phyloP scores from a whole-genome alignment of 768 basidiomycete species.

The Gymnopilus dilepis region DNA sequence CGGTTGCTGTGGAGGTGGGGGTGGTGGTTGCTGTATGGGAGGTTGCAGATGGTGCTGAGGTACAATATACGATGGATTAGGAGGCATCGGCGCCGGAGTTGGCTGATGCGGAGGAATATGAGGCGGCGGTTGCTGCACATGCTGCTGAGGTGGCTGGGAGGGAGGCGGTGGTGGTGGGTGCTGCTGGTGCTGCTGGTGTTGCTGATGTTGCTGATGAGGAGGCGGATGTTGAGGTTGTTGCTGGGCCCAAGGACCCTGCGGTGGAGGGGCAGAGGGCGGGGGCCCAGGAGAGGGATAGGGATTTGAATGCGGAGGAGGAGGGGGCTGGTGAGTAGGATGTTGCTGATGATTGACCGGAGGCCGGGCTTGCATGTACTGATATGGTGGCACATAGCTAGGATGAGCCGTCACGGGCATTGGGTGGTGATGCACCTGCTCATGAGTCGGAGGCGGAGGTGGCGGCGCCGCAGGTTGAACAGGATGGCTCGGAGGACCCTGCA shows the following conservation, averaged over 20 bases:
- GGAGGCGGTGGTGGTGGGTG: neutral
- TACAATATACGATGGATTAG: conserved; percentile 23
- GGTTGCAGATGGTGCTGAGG: conserved; percentile 34
- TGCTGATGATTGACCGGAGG: conserved; percentile 37
- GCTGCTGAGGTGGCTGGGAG: conserved; percentile 23
- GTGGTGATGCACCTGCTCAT: conserved; percentile 49
- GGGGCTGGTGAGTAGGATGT: conserved; percentile 38
- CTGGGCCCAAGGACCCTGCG: conserved; percentile 45
- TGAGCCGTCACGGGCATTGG: conserved; percentile 42
- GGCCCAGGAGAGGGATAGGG: conserved; percentile 52
- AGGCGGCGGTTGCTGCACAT: conserved; percentile 26
- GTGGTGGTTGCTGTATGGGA: conserved; percentile 32
- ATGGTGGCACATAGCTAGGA: conserved; percentile 36
- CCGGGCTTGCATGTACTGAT: conserved; percentile 37
- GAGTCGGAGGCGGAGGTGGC: conserved; percentile 37
- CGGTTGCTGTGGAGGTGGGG: conserved; percentile 26
- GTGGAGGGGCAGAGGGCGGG: conserved; percentile 44
- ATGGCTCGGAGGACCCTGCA: conserved; percentile 31
- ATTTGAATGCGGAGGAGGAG: conserved; percentile 43
- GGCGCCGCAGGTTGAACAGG: conserved; percentile 31
- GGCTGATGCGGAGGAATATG: conserved; percentile 28
- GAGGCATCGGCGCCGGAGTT: conserved; percentile 27
- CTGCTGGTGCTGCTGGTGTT: conserved; percentile 22
- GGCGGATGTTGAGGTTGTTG: conserved; percentile 38
- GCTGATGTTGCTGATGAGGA: conserved; percentile 35